A percentile compares a stretch with the other conserved stretches of the same genome.
Evolutionary conservation across 768 basidiomycete genomes (phyloP).

Genomic region (Boletus sp.): DNA sequence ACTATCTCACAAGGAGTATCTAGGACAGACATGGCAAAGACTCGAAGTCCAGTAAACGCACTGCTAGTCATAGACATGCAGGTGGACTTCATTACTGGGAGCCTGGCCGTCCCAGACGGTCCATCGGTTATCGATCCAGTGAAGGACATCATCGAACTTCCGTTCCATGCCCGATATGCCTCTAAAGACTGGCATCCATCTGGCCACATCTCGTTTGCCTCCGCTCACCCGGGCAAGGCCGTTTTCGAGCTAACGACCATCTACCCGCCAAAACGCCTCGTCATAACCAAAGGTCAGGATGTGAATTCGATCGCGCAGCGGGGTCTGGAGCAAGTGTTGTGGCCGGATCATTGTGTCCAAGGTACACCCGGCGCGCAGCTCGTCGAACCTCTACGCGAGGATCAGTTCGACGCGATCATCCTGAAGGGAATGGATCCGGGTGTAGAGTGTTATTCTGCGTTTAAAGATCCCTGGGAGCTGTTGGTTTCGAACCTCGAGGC

Average conservation of each 20-base stretch:
- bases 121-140: conserved; percentile 54
- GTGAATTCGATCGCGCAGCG: conserved; percentile 11
- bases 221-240: conserved; percentile 38
- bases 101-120: conserved; percentile 66
- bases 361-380: conserved; percentile 58
- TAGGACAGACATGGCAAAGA: conserved; percentile 17
- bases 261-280: conserved; percentile 30
- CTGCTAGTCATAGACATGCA: conserved; percentile 78
- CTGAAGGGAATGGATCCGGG: conserved; percentile 53
- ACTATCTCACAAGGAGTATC: background rate
- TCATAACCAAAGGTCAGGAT: conserved; percentile 27
- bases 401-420: conserved; percentile 41
- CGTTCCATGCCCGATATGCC: conserved; percentile 49
- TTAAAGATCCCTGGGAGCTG: conserved; percentile 55
- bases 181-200: conserved; percentile 59
- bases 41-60: conserved; percentile 32
- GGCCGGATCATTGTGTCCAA: conserved; percentile 80
- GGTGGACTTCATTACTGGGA: conserved; percentile 76
- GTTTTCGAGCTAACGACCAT: conserved; percentile 41
- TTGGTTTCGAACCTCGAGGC: conserved; percentile 45
- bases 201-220: conserved; percentile 71
- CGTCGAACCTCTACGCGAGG: conserved; percentile 47
- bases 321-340: conserved; percentile 54
- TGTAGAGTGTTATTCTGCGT: conserved; percentile 82
- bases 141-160: conserved; percentile 53